Evolutionary conservation across 768 basidiomycete species (phyloP), one percentile per base, ranked within the genome.

Genomic region (Crassisporium funariophilum): DNA sequence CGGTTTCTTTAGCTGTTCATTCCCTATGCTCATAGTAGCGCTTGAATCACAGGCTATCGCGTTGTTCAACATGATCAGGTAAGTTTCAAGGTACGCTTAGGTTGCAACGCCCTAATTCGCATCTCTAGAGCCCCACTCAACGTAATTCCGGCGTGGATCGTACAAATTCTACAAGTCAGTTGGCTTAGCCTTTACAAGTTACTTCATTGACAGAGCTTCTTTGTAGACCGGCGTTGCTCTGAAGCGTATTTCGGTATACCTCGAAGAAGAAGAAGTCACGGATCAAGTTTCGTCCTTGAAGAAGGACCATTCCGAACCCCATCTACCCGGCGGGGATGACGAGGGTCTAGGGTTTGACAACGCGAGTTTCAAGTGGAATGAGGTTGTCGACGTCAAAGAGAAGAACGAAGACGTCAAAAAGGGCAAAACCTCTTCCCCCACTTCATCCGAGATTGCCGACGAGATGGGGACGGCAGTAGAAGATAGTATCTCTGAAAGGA

Each of bases 61-160:
- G 0, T 64, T 95, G 34, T 95, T 95, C 65, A 75, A 75, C 36
- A 93, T 97, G 93, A 75, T 97, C 57, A 77, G 82, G 77, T 83
- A 55, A n/a, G 69, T 50, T 52, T 23, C 21, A 34, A 25, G 39
- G 5, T 45, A 2, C 24, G 49, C 33, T 29, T 23, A 19, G 35
- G 21, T 33, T 21, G 19, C 16, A 29, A 35, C 39, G 10, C 15
- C 41, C 19, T 34, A 21, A 44, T 19, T 44, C 24, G 40, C 5
- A 34, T 25, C 42, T 4, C 35, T 42, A 83, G 86, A 23, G 62
- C 73, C 15, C 91, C 92, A 0, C 69, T 94, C 36, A 89, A 89
- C 55, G 77, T 88, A 21, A 83, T 95, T 38, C 92, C 92, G 0
- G 71, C 80, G 6, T 92, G 82, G 76, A 80, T 88, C 36, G 86